phyloP scores from a whole-genome alignment of 2,329 filamentous ascomycete genomes.

The Talaromyces islandicus region DNA sequence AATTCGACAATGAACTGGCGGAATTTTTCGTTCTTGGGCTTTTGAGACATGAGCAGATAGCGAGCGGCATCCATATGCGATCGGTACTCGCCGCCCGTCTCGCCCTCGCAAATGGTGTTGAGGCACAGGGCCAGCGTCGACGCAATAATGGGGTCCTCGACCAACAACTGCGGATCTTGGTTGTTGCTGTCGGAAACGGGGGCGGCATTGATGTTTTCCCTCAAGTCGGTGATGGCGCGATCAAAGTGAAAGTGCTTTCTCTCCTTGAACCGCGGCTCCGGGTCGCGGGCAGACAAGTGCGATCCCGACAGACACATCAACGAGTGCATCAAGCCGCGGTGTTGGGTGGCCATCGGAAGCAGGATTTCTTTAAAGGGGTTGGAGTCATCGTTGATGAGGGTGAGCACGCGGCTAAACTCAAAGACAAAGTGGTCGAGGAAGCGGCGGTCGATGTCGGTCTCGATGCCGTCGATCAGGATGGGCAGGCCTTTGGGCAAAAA shows the following conservation, averaged over 20 bases:
- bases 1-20: constrained; percentile 68
- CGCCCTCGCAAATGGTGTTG: constrained; percentile 57
- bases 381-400: constrained; percentile 70
- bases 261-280: constrained; percentile 46
- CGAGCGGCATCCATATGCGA: constrained; percentile 72
- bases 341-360: constrained; percentile 71
- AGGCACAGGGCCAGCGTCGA: constrained; percentile 55
- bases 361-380: constrained; percentile 85
- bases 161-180: constrained; percentile 31
- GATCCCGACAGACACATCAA: constrained; percentile 77
- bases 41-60: constrained; percentile 58
- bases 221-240: constrained; percentile 33
- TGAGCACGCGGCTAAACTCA: constrained; percentile 73
- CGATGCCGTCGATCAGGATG: constrained; percentile 70
- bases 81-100: constrained; percentile 65
- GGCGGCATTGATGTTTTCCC: constrained; percentile 32
- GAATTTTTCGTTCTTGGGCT: constrained; percentile 61
- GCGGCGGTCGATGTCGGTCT: constrained; percentile 70
- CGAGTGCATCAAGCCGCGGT: constrained; percentile 84
- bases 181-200: constrained; percentile 18
- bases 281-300: constrained; percentile 54
- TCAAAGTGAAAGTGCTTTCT: constrained; percentile 52
- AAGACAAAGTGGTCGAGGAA: constrained; percentile 80
- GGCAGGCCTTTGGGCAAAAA: constrained; percentile 43
- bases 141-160: constrained; percentile 56